Evolutionary conservation across 177 flowering plant species (phyloP).

Genomic region (Telopea speciosissima): DNA sequence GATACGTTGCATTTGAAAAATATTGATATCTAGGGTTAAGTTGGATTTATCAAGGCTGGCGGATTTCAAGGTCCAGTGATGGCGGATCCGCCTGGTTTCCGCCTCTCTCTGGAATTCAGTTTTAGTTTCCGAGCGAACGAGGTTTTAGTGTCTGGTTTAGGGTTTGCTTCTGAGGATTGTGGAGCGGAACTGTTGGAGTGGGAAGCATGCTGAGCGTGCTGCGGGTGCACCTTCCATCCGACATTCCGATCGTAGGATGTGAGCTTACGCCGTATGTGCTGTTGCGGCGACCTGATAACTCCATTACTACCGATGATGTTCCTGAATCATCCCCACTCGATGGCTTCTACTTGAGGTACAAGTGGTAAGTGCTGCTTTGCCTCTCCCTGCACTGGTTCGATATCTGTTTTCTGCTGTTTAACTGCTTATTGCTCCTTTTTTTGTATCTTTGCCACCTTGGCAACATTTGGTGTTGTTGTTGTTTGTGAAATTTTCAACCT

Average conservation of each 20-base stretch:
- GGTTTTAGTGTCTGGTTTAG: conserved; percentile 7
- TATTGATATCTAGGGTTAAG: conserved; percentile 27
- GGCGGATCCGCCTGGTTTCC: conserved; percentile 87
- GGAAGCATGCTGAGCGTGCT: conserved; percentile 91
- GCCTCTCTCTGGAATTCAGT: conserved; percentile 16
- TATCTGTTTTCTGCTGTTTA: neutral
- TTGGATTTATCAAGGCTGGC: conserved; percentile 53
- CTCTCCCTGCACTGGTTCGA: neutral
- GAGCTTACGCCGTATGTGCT: conserved; percentile 94
- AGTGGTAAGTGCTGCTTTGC: conserved; percentile 50
- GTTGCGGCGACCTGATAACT: conserved; percentile 59
- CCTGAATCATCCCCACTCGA: conserved; percentile 75
- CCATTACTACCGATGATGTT: conserved; percentile 61
- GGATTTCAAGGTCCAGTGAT: conserved; percentile 45
- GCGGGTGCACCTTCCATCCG: conserved; percentile 94
- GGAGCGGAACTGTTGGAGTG: conserved; percentile 12
- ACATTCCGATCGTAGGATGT: conserved; percentile 94
- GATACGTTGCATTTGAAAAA: neutral
- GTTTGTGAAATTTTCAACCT: neutral
- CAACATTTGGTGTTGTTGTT: neutral
- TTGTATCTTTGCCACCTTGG: neutral
- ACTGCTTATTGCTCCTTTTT: neutral
- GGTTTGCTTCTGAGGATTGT: conserved; percentile 19
- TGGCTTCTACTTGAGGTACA: conserved; percentile 80
- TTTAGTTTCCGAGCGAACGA: neutral